Evolutionary conservation across 257 asterid species (phyloP), one percentile per base, ranked within the genome.

Genomic region (Misopates orontium): DNA sequence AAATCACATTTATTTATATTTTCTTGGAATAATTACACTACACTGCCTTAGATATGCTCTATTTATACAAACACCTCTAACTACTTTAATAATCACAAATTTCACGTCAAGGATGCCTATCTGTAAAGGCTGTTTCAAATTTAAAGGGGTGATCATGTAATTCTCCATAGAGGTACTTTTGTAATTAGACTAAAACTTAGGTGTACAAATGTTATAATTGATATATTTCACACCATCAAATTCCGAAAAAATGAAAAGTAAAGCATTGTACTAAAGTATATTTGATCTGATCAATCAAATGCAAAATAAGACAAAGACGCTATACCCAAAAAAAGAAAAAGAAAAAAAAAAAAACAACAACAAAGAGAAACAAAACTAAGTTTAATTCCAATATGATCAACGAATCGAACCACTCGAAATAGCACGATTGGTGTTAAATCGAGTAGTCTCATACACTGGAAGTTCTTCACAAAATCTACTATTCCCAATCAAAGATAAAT

Each of bases 401-500:
- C 87, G 75, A 73, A 87, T 74, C 85, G 83, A 77, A 44, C 85
- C 84, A 48, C 71, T 79, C 25, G 81, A 82, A 52, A 84, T 78
- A 20, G 78, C 86, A 36, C 82, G 83, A 72, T 81, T 86, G 15
- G 76, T 78, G 21, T 60, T 77, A 40, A 81, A 52, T 63, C 77
- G 77, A 16, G 98, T 89, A 21, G 97, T 87, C 71, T 87, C 96
- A 58, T 89, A 92, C 61, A 89, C 95, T 0, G 97, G 97, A 10
- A 92, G 92, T 72, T 92, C 96, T 64, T 92, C 82, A 3, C 84
- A 65, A 17, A 73, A 92, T 68, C 85, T 91, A 17, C 60, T 54
- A 25, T 79, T 64, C 56, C 84, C 82, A 5, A 83, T 78, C 50
- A 81, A 55, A 0, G 84, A 78, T 14, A 78, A 57, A 54, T 89